These are phyloP conservation scores for Backusella tuberculispora DNA, from an alignment of 192 early-diverging fungal species.

Conservation along the genomic window DNA sequence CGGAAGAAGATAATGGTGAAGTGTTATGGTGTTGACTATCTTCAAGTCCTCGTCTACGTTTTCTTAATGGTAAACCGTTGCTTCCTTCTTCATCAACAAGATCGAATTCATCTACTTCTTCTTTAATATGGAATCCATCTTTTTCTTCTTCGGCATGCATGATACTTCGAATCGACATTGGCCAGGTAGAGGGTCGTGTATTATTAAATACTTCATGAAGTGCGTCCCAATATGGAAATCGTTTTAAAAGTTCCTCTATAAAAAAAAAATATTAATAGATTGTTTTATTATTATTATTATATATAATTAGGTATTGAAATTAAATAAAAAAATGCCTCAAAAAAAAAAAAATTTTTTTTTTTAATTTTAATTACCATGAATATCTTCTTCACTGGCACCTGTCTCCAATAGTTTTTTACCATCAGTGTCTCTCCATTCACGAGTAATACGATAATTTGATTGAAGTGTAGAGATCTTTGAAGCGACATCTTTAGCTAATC, in stretches of 20 bases:
- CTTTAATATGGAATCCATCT: background rate
- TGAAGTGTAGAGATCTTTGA: conserved; percentile 39
- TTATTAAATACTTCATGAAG: conserved; percentile 32
- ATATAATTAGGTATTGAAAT: background rate
- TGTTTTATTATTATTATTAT: background rate
- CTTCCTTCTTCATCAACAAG: conserved; percentile 15
- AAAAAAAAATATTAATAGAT: background rate
- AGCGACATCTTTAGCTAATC: conserved; percentile 36
- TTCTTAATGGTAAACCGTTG: background rate
- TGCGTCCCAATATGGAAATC: conserved; percentile 40
- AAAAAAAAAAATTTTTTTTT: too few relatives aligned
- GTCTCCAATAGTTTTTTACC: conserved; percentile 29
- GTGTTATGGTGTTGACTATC: background rate
- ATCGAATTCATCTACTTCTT: conserved; percentile 15
- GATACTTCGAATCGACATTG: conserved; percentile 39
- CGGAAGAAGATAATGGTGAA: background rate
- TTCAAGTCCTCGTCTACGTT: conserved; percentile 16
- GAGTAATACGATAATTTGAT: conserved; percentile 35
- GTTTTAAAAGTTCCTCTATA: conserved; percentile 36
- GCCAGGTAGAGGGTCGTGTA: conserved; percentile 27
- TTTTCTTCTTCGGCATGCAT: conserved; percentile 34
- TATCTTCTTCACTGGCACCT: conserved; percentile 30
- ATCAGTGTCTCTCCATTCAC: conserved; percentile 40
- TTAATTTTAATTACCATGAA: conserved; percentile 35
- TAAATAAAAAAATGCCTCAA: background rate